Conservation (phyloP, 345 rosid genomes). For the Rhodomyrtus tomentosa region DNA sequence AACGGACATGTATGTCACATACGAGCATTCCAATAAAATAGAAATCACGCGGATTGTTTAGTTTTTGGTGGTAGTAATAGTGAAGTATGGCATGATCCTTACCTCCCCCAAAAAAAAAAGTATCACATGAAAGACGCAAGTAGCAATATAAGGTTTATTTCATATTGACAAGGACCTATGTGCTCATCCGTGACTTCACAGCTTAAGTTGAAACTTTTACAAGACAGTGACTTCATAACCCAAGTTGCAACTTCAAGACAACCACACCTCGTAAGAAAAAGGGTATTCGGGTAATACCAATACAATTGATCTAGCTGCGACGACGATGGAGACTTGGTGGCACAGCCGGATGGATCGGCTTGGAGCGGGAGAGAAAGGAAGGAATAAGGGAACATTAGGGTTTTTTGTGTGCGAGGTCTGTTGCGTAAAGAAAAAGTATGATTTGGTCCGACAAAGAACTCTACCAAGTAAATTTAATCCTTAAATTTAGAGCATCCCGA, state of each 20-base stretch:
- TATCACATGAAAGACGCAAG: neutral
- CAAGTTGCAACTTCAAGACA: neutral
- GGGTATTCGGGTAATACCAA: neutral
- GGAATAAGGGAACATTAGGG: neutral
- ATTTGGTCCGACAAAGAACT: neutral
- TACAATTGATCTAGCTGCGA: neutral
- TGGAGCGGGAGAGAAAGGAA: neutral
- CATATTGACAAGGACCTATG: neutral
- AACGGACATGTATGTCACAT: neutral
- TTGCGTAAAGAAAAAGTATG: neutral
- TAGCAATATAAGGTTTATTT: neutral
- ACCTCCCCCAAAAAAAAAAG: neutral
- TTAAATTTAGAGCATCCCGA: neutral
- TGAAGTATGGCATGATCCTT: neutral
- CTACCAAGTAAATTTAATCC: neutral
- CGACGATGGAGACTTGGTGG: neutral
- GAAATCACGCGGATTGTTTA: neutral
- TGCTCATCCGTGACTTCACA: neutral
- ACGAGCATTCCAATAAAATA: neutral
- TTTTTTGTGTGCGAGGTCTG: neutral
- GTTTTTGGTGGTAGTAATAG: neutral
- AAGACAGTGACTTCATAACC: no score
- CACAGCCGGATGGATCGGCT: neutral
- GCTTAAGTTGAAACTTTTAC: neutral
- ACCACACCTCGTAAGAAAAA: neutral